Conservation (phyloP, 148 eudicot genomes). For the Rheum nobile region DNA sequence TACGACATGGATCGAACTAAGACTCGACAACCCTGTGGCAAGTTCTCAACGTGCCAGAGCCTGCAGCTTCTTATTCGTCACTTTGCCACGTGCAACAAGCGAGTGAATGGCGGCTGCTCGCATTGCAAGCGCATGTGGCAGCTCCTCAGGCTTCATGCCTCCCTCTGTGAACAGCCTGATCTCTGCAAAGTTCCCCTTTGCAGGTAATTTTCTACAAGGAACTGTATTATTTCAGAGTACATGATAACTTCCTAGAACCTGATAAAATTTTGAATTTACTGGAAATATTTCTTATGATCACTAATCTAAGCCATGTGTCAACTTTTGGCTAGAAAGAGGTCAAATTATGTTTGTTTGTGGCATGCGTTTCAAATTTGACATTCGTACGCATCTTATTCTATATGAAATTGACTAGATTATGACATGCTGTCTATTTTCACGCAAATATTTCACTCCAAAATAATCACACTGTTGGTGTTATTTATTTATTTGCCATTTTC, state of each 20-base stretch:
- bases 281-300: background rate
- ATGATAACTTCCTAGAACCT: background rate
- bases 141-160: conserved; percentile 68
- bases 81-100: conserved; percentile 61
- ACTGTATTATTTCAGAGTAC: no score
- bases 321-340: background rate
- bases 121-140: conserved; percentile 89
- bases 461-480: background rate
- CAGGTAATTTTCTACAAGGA: conserved; percentile 41
- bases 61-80: conserved; percentile 68
- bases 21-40: conserved; percentile 59
- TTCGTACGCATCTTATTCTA: background rate
- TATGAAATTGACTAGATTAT: background rate
- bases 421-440: background rate
- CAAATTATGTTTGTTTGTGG: background rate
- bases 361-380: conserved; percentile 2
- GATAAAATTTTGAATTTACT: background rate
- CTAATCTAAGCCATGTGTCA: background rate
- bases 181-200: conserved; percentile 81
- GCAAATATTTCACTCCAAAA: background rate
- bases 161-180: conserved; percentile 61
- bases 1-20: conserved; percentile 42
- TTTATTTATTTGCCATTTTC: background rate
- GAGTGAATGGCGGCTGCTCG: conserved; percentile 52
- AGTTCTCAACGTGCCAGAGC: conserved; percentile 64